Percentiles rank a stretch among this genome's conserved stretches.
Evolutionary conservation across 106 monocot genomes (phyloP).

Genomic region (Phalaenopsis equestris): DNA sequence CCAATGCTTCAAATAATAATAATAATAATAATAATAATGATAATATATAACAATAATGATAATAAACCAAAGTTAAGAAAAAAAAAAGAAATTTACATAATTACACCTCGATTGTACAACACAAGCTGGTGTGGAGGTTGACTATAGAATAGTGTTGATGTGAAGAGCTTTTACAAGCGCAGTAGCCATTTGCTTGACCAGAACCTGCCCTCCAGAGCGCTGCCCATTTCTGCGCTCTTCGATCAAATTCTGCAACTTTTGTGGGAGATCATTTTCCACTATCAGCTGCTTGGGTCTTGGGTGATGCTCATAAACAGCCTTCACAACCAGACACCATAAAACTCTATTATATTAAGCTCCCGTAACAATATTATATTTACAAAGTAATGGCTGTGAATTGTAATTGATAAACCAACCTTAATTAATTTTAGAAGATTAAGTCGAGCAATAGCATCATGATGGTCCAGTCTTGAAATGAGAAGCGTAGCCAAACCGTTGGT

Average conservation of each 20-base stretch:
- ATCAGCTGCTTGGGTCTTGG: conserved; percentile 96
- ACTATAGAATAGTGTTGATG: conserved; percentile 88
- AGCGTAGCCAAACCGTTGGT: conserved; percentile 81
- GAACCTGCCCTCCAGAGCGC: conserved; percentile 82
- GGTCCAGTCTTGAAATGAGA: conserved; percentile 84
- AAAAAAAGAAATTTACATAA: too few relatives aligned
- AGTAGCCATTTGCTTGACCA: conserved; percentile 98
- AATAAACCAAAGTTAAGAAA: too few relatives aligned
- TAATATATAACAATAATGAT: too few relatives aligned
- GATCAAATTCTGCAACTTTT: conserved; percentile 89
- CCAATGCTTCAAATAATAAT: too few relatives aligned
- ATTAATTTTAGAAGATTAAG: conserved; percentile 93
- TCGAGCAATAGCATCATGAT: conserved; percentile 94
- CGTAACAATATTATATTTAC: too few relatives aligned
- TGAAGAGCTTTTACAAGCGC: conserved; percentile 88
- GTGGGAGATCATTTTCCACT: conserved; percentile 93
- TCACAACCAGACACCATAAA: neutral
- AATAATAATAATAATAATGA: too few relatives aligned
- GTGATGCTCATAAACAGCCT: conserved; percentile 99
- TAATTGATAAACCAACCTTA: conserved; percentile 41
- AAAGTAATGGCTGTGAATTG: too few relatives aligned
- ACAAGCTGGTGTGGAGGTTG: too few relatives aligned
- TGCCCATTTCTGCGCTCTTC: conserved; percentile 93
- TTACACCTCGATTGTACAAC: too few relatives aligned
- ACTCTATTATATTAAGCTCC: too few relatives aligned